These are phyloP conservation scores for Macaranga tanarius DNA, from an alignment of 441 rosid genomes.

Conservation along the genomic window DNA sequence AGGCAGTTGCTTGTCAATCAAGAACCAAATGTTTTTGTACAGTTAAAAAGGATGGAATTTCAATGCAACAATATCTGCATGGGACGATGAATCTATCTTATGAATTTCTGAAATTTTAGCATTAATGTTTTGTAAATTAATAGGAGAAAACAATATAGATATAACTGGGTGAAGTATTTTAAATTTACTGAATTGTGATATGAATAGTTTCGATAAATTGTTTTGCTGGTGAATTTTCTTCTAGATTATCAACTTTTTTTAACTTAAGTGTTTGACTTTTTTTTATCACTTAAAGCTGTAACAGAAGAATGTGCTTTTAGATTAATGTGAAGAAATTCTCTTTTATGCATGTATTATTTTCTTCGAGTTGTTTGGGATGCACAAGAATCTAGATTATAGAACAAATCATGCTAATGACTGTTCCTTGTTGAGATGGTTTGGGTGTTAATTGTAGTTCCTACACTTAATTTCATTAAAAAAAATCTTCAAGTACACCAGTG, in stretches of 20 bases:
- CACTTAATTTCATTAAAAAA: no score
- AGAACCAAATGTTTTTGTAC: background rate
- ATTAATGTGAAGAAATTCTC: background rate
- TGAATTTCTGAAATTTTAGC: background rate
- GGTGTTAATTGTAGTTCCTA: background rate
- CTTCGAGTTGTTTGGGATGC: background rate
- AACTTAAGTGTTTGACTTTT: background rate
- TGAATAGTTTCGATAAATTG: background rate
- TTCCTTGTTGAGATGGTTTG: background rate
- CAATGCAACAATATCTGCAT: background rate
- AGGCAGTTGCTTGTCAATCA: background rate
- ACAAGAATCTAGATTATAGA: background rate
- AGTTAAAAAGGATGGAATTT: background rate
- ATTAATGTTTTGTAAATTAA: background rate
- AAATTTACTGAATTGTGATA: background rate
- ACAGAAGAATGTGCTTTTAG: no score
- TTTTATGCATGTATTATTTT: background rate
- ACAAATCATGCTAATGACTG: background rate
- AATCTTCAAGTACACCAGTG: background rate
- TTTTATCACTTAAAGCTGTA: background rate
- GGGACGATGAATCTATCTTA: background rate
- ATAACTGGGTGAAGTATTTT: background rate
- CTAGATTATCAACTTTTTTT: no score
- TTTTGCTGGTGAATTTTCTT: background rate
- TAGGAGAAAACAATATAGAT: conserved; percentile 3